Evolutionary conservation across 805 yeast species (phyloP).

Genomic region (Millerozyma acaciae): DNA sequence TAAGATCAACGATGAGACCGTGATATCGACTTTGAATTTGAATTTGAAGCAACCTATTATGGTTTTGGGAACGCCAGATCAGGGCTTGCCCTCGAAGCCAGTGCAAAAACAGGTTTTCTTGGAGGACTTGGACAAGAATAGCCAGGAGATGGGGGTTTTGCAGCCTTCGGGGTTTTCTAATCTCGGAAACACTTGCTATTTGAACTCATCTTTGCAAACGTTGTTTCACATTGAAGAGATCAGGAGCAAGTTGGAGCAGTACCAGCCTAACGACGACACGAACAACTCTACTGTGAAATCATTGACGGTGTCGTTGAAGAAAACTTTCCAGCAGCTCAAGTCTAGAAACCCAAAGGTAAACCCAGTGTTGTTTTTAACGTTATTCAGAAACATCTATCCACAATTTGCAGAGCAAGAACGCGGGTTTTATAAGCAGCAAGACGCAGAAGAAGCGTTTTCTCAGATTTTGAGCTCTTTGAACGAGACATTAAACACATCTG

Average conservation of each 20-base stretch:
- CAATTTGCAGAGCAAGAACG: conserved; percentile 77
- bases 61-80: conserved; percentile 90
- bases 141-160: conserved; percentile 31
- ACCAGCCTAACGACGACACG: conserved; percentile 8
- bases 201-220: conserved; percentile 66
- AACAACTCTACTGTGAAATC: conserved; percentile 11
- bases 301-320: conserved; percentile 35
- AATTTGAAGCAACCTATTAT: conserved; percentile 67
- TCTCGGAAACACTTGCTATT: conserved; percentile 75
- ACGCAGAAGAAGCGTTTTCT: conserved; percentile 94
- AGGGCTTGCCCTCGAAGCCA: conserved; percentile 51
- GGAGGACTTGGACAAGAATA: conserved; percentile 60
- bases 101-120: conserved; percentile 53
- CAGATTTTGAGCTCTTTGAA: conserved; percentile 60
- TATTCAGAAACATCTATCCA: conserved; percentile 68
- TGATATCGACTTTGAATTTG: conserved; percentile 48
- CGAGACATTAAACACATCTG: conserved; percentile 47
- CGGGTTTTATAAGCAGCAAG: conserved; percentile 89
- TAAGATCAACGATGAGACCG: conserved; percentile 70
- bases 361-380: conserved; percentile 65
- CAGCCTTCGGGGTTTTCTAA: conserved; percentile 67
- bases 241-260: conserved; percentile 22
- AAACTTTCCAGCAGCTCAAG: conserved; percentile 43
- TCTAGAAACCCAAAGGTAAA: conserved; percentile 48
- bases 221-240: conserved; percentile 45